phyloP scores from a whole-genome alignment of 306 rosid genomes.

The Fragaria ananassa region DNA sequence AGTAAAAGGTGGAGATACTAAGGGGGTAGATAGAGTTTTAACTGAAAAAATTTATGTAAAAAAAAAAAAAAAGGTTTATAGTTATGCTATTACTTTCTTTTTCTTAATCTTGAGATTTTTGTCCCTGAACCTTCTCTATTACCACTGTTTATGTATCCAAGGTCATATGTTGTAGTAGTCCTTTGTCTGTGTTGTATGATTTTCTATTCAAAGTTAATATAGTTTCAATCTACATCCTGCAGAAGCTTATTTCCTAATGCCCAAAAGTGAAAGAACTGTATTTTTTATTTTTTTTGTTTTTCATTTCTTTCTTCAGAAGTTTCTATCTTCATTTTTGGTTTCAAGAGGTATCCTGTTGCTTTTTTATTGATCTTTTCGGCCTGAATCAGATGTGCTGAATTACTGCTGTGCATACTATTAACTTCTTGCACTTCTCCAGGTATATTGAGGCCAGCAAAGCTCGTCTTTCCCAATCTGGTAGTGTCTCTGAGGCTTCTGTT shows the following conservation, averaged over 20 bases:
- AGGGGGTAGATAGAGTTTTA: not conserved
- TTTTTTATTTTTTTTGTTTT: not conserved
- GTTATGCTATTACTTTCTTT: not conserved
- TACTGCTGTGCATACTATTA: not conserved
- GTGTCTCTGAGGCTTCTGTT: slow-evolving; percentile 47
- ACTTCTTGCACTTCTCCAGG: slow-evolving; percentile 39
- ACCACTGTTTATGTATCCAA: not conserved
- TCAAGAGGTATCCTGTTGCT: not conserved
- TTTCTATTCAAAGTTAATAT: not conserved
- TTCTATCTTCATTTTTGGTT: not conserved
- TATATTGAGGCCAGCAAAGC: slow-evolving; percentile 94
- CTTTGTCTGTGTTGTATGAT: not conserved
- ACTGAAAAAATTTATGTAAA: not conserved
- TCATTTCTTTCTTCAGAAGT: not conserved
- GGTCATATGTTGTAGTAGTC: not conserved
- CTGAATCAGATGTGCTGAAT: not conserved
- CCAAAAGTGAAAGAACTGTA: not conserved
- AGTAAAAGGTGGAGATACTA: not conserved
- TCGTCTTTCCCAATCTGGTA: slow-evolving; percentile 62
- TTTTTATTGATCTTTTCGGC: not conserved
- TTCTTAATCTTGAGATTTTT: not conserved
- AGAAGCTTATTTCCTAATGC: not conserved
- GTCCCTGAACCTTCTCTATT: not conserved
- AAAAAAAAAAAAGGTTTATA: not conserved
- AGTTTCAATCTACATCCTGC: not conserved